Evolutionary conservation across 176 grass and related monocot genomes (phyloP).

Genomic region (Olyra latifolia): DNA sequence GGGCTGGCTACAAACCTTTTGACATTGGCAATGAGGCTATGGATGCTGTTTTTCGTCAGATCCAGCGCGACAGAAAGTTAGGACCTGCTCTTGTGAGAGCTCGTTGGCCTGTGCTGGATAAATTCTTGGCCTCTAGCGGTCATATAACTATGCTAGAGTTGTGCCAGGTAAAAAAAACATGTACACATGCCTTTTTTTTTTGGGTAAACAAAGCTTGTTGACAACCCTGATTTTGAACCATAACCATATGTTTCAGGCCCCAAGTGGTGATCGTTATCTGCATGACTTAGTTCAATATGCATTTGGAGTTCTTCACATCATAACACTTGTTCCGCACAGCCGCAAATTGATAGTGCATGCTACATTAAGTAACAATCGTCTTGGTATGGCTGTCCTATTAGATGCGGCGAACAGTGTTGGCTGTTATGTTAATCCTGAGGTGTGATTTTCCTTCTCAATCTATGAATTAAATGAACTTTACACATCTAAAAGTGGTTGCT

Average conservation of each 20-base stretch:
- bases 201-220: conserved; percentile 15
- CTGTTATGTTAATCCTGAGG: conserved; percentile 92
- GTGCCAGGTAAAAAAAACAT: conserved; percentile 73
- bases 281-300: conserved; percentile 93
- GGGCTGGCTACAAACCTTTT: conserved; percentile 83
- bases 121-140: conserved; percentile 86
- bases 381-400: conserved; percentile 80
- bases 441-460: conserved; percentile 43
- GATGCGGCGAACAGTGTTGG: conserved; percentile 77
- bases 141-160: conserved; percentile 89
- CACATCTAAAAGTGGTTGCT: neutral
- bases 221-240: conserved; percentile 20
- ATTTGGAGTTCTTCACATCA: conserved; percentile 93
- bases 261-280: conserved; percentile 79
- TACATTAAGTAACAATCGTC: conserved; percentile 82
- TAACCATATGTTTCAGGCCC: conserved; percentile 57
- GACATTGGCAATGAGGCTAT: conserved; percentile 93
- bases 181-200: conserved; percentile 6
- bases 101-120: conserved; percentile 77
- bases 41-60: conserved; percentile 86
- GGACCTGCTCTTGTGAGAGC: conserved; percentile 83
- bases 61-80: conserved; percentile 93
- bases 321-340: conserved; percentile 75
- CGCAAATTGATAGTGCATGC: conserved; percentile 88
- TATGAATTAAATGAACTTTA: conserved; percentile 21